A percentile compares a stretch with the other conserved stretches of the same genome.
Conservation (phyloP, 2,329 filamentous ascomycete genomes). For the Ophiostoma himal-ulmi region DNA sequence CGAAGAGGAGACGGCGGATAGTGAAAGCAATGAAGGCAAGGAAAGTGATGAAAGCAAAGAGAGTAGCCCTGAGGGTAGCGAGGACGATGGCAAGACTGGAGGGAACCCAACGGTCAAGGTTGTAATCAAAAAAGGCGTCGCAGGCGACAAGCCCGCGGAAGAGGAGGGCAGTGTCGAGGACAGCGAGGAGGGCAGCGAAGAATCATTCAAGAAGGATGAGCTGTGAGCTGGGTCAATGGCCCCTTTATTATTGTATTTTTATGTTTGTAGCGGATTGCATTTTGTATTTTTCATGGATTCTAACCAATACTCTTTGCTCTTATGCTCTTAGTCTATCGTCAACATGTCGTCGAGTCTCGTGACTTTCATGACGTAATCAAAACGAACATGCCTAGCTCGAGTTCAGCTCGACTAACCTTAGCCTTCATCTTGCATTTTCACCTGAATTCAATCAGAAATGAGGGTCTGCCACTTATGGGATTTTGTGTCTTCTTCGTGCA, state of each 20-base stretch:
- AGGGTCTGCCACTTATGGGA: too few species aligned
- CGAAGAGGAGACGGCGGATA: not conserved
- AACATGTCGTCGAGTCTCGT: not conserved
- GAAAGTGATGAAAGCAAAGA: not conserved
- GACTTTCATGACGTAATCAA: not conserved
- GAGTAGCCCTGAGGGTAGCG: not conserved
- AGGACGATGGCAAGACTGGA: not conserved
- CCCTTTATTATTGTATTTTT: not conserved
- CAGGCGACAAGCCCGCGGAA: not conserved
- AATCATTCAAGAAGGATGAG: slow-evolving; percentile 43
- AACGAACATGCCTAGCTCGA: not conserved
- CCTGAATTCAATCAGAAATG: too few species aligned
- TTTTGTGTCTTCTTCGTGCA: too few species aligned
- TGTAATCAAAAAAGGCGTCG: not conserved
- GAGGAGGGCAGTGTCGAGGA: slow-evolving; percentile 20
- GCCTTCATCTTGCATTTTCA: not conserved
- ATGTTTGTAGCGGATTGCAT: too few species aligned
- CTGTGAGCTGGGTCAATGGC: slow-evolving; percentile 35
- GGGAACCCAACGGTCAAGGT: not conserved
- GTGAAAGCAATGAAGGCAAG: not conserved
- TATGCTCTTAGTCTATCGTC: too few species aligned
- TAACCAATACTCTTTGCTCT: too few species aligned
- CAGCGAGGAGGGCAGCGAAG: slow-evolving; percentile 41
- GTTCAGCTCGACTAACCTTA: not conserved
- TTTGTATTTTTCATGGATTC: not conserved